A percentile compares a stretch with the other conserved stretches of the same genome.
Evolutionary conservation across 805 yeast genomes (phyloP).

Genomic region (Ascoidea tarda): DNA sequence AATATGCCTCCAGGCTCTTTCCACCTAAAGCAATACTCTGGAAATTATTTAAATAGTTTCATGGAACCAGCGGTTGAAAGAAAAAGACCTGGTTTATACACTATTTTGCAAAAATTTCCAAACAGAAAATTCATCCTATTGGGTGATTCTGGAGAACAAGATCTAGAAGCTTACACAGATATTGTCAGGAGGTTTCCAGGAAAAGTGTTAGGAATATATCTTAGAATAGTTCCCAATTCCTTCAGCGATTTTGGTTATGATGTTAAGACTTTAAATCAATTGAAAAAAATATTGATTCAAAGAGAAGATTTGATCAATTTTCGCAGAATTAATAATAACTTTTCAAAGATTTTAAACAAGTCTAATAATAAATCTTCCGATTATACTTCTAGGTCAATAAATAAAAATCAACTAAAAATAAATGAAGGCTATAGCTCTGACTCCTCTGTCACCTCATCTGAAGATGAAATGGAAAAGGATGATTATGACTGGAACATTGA

Average conservation of each 20-base stretch:
- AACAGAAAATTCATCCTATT: constrained; percentile 64
- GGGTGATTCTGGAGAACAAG: constrained; percentile 96
- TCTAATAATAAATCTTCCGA: background rate
- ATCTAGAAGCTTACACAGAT: constrained; percentile 78
- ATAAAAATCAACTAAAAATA: background rate
- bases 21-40: constrained; percentile 79
- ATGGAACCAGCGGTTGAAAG: constrained; percentile 81
- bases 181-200: constrained; percentile 48
- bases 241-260: constrained; percentile 40
- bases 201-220: constrained; percentile 60
- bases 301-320: constrained; percentile 1
- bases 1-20: constrained; percentile 70
- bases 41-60: constrained; percentile 66
- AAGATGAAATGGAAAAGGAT: constrained; percentile 9
- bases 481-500: constrained; percentile 10
- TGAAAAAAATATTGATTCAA: constrained; percentile 2
- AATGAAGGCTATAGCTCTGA: background rate
- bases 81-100: constrained; percentile 50
- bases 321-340: constrained; percentile 1
- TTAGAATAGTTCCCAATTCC: constrained; percentile 62
- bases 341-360: background rate
- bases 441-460: constrained; percentile 8
- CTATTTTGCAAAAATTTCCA: constrained; percentile 62
- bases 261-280: constrained; percentile 8
- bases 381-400: background rate